A percentile compares a stretch with the other conserved stretches of the same genome.
Evolutionary conservation across 768 basidiomycete species (phyloP).

Genomic region (Auriscalpium microsporum): DNA sequence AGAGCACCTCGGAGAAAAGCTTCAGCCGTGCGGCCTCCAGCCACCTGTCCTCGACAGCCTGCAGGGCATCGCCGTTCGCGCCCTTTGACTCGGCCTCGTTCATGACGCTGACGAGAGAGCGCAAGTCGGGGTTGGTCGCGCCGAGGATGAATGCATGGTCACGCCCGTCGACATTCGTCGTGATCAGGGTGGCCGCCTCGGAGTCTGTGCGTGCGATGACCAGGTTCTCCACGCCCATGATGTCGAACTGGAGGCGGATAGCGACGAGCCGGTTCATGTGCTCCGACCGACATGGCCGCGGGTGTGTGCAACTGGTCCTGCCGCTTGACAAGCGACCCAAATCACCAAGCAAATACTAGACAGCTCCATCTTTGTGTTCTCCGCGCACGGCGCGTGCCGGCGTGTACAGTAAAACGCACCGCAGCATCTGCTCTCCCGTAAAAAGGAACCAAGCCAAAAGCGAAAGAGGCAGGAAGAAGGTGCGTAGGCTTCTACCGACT

Average conservation of each 20-base stretch:
- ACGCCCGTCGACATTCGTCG: constrained; percentile 93
- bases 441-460: too few relatives aligned
- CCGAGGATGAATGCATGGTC: constrained; percentile 98
- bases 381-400: too few relatives aligned
- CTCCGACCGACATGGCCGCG: too few relatives aligned
- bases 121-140: constrained; percentile 64
- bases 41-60: constrained; percentile 88
- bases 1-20: constrained; percentile 68
- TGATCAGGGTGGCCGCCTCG: constrained; percentile 94
- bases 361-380: too few relatives aligned
- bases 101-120: constrained; percentile 74
- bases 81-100: constrained; percentile 75
- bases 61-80: constrained; percentile 70
- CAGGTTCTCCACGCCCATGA: constrained; percentile 96
- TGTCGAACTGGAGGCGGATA: constrained; percentile 94
- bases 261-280: constrained; percentile 98
- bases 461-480: too few relatives aligned
- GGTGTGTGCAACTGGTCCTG: too few relatives aligned
- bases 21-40: constrained; percentile 65
- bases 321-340: too few relatives aligned
- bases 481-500: too few relatives aligned
- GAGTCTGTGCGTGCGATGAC: constrained; percentile 93
- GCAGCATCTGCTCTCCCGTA: too few relatives aligned
- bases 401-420: too few relatives aligned
- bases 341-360: too few relatives aligned